A percentile compares a stretch with the other conserved stretches of the same genome.
These are phyloP conservation scores for Mycotypha africana DNA, from an alignment of 371 early-diverging fungal species.

Conservation along the genomic window DNA sequence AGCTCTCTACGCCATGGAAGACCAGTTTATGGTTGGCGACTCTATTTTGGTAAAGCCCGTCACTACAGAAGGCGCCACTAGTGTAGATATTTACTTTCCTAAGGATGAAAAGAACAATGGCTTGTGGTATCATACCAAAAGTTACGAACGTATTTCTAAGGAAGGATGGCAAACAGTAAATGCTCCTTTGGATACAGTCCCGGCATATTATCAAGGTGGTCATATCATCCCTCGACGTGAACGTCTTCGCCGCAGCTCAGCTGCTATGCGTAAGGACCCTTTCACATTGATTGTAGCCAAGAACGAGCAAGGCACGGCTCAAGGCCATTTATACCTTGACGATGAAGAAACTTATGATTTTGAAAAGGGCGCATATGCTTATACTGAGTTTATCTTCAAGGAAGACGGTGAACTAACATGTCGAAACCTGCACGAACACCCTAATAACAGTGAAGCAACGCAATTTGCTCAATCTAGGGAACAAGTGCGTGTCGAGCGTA, in stretches of 20 bases:
- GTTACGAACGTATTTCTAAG: constrained; percentile 33
- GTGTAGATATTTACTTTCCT: constrained; percentile 69
- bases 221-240: constrained; percentile 82
- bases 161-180: constrained; percentile 47
- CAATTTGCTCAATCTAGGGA: constrained; percentile 21
- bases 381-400: constrained; percentile 44
- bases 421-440: constrained; percentile 18
- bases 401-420: constrained; percentile 20
- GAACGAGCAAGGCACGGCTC: constrained; percentile 60
- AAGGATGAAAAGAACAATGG: constrained; percentile 35
- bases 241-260: constrained; percentile 80
- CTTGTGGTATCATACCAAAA: constrained; percentile 83
- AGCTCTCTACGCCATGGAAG: constrained; percentile 64
- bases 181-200: constrained; percentile 72
- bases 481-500: constrained; percentile 36
- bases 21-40: constrained; percentile 81
- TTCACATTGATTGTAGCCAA: constrained; percentile 85
- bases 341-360: constrained; percentile 86
- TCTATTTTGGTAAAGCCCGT: constrained; percentile 78
- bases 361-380: constrained; percentile 57
- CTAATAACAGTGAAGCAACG: constrained; percentile 9
- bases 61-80: constrained; percentile 42
- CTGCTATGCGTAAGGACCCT: constrained; percentile 81
- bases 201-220: constrained; percentile 86
- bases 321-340: constrained; percentile 81